phyloP scores from a whole-genome alignment of 352 stramenopile species.

The Pythium chondricola region DNA sequence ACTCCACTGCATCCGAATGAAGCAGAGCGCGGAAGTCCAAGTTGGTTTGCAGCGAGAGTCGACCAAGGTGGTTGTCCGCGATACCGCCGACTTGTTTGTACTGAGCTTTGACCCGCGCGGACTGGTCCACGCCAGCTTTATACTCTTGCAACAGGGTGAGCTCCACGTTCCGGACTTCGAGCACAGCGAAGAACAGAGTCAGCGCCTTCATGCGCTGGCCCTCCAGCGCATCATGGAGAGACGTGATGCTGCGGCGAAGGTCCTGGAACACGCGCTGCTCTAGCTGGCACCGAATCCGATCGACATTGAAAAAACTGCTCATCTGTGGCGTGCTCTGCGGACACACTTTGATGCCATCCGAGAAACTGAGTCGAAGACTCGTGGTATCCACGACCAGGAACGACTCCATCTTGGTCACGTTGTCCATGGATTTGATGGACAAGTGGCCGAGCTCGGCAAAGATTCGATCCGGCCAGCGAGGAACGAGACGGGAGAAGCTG shows the following conservation, averaged over 20 bases:
- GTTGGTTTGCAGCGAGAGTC: slow-evolving; percentile 41
- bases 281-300: slow-evolving; percentile 42
- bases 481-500: neutral
- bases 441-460: slow-evolving; percentile 37
- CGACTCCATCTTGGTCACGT: slow-evolving; percentile 13
- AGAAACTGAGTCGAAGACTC: slow-evolving; percentile 43
- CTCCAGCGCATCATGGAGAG: neutral
- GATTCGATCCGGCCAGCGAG: slow-evolving; percentile 30
- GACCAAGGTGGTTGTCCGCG: slow-evolving; percentile 51
- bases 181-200: slow-evolving; percentile 44
- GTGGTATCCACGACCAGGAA: slow-evolving; percentile 33
- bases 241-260: neutral
- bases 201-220: neutral
- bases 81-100: slow-evolving; percentile 52
- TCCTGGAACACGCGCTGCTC: slow-evolving; percentile 22
- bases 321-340: slow-evolving; percentile 38
- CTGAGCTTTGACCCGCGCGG: slow-evolving; percentile 32
- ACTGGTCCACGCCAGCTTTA: neutral
- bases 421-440: slow-evolving; percentile 17
- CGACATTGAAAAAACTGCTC: slow-evolving; percentile 31
- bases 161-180: slow-evolving; percentile 47
- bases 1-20: slow-evolving; percentile 16
- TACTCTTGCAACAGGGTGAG: slow-evolving; percentile 30
- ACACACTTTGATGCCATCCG: slow-evolving; percentile 37
- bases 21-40: slow-evolving; percentile 51